phyloP scores from a whole-genome alignment of 176 grass and related monocot genomes.

The Tillandsia leiboldiana region DNA sequence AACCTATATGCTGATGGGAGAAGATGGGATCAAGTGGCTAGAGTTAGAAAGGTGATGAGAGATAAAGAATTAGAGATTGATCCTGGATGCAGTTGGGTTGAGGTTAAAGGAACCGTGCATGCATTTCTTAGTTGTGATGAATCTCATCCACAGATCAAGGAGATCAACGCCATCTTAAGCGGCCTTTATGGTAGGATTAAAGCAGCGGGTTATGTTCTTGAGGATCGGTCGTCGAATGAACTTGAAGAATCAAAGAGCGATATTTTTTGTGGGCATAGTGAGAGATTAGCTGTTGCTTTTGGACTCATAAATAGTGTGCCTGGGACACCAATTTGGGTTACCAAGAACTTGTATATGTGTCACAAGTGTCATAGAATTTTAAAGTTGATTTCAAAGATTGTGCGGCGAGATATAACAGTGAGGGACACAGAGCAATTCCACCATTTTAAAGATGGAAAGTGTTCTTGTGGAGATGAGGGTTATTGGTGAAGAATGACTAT shows the following conservation, averaged over 20 bases:
- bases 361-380: slow-evolving; percentile 63
- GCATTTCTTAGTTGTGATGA: slow-evolving; percentile 86
- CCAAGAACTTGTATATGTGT: slow-evolving; percentile 86
- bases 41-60: slow-evolving; percentile 72
- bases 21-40: slow-evolving; percentile 65
- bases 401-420: slow-evolving; percentile 76
- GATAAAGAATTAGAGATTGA: slow-evolving; percentile 63
- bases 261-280: slow-evolving; percentile 81
- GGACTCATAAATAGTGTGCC: slow-evolving; percentile 87
- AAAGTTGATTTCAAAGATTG: slow-evolving; percentile 49
- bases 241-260: slow-evolving; percentile 56
- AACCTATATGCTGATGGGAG: slow-evolving; percentile 76
- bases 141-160: slow-evolving; percentile 82
- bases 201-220: slow-evolving; percentile 34
- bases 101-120: slow-evolving; percentile 75
- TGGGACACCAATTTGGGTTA: slow-evolving; percentile 62
- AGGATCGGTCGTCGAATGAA: slow-evolving; percentile 37
- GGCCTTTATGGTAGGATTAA: slow-evolving; percentile 68
- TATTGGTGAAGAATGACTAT: slow-evolving; percentile 4
- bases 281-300: slow-evolving; percentile 80
- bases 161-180: slow-evolving; percentile 59
- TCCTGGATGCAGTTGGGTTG: slow-evolving; percentile 84
- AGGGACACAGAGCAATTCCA: slow-evolving; percentile 72
- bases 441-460: slow-evolving; percentile 78
- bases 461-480: slow-evolving; percentile 56